Conservation (phyloP, 164 flowering plant species). For the Dillenia turbinata region DNA sequence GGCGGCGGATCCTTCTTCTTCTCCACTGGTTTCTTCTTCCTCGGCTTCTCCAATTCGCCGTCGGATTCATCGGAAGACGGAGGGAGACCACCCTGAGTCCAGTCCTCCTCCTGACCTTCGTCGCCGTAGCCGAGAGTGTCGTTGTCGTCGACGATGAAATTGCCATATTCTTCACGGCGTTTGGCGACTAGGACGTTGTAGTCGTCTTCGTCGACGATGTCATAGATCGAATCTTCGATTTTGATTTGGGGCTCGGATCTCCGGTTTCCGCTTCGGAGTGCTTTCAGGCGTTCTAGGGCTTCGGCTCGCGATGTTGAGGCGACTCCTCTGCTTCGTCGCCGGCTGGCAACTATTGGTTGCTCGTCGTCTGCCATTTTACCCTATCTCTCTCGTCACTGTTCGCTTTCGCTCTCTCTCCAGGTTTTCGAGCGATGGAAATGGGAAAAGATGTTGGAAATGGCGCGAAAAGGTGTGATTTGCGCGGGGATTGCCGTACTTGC, state of each 20-base stretch:
- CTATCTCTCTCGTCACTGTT: constrained; percentile 5
- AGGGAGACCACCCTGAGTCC: constrained; percentile 47
- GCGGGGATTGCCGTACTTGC: no score
- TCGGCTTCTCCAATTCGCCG: constrained; percentile 35
- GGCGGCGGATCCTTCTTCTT: constrained; percentile 42
- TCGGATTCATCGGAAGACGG: constrained; percentile 67
- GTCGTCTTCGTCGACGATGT: constrained; percentile 70
- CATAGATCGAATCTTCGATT: constrained; percentile 77
- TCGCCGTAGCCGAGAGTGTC: constrained; percentile 81
- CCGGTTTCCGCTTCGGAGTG: constrained; percentile 50
- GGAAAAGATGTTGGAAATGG: no score
- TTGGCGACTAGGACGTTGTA: constrained; percentile 64
- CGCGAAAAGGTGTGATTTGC: no score
- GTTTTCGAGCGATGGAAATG: background rate
- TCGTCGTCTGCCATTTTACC: constrained; percentile 36
- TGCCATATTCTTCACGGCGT: constrained; percentile 60
- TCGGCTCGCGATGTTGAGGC: constrained; percentile 33
- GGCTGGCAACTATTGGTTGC: constrained; percentile 19
- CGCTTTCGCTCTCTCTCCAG: constrained; percentile 3
- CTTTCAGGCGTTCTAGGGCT: constrained; percentile 67
- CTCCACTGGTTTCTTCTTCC: constrained; percentile 39
- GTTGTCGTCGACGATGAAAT: constrained; percentile 84
- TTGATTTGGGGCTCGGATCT: constrained; percentile 60
- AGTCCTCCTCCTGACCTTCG: constrained; percentile 89
- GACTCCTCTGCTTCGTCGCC: constrained; percentile 51